phyloP scores from a whole-genome alignment of 176 grass and related monocot genomes.

The Hordeum vulgare region MorexV3_pseudomolecules_assembly NC_058520.1:586045562-586046061 shows the following conservation, averaged over 20 bases:
- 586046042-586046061: slow-evolving; percentile 71
- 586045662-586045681: slow-evolving; percentile 82
- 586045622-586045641: slow-evolving; percentile 26
- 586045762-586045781: slow-evolving; percentile 59
- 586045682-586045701: slow-evolving; percentile 59
- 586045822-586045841: slow-evolving; percentile 46
- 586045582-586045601: slow-evolving; percentile 48
- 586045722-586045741: slow-evolving; percentile 47
- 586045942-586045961: slow-evolving; percentile 33
- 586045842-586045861: slow-evolving; percentile 53
- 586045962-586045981: not conserved
- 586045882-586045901: slow-evolving; percentile 78
- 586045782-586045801: slow-evolving; percentile 79
- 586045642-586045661: slow-evolving; percentile 50
- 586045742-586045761: slow-evolving; percentile 80
- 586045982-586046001: slow-evolving; percentile 20
- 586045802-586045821: slow-evolving; percentile 52
- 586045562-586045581: slow-evolving; percentile 49
- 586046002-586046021: slow-evolving; percentile 37
- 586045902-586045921: slow-evolving; percentile 74
- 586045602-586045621: not conserved
- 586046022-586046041: slow-evolving; percentile 66
- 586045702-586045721: slow-evolving; percentile 59
- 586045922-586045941: slow-evolving; percentile 54
- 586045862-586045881: slow-evolving; percentile 44